Percentiles rank a stretch among this genome's conserved stretches.
Conservation (phyloP, 345 rosid genomes). For the Hibiscus syriacus region DNA sequence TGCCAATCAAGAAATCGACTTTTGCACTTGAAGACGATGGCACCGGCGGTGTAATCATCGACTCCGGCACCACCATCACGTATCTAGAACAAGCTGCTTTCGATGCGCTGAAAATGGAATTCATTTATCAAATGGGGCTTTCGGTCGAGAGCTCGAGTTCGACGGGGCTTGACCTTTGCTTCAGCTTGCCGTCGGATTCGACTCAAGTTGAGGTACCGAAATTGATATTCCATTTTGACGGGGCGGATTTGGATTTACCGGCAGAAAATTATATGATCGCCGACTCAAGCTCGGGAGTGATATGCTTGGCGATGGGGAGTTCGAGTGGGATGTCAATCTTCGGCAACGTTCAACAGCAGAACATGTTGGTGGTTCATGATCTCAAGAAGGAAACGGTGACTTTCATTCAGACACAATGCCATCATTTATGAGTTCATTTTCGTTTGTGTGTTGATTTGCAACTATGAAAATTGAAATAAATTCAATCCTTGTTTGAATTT, state of each 20-base stretch:
- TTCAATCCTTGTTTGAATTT: too few relatives aligned
- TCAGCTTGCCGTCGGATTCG: constrained; percentile 33
- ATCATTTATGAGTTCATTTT: constrained; percentile 31
- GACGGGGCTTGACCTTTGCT: constrained; percentile 83
- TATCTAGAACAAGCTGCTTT: constrained; percentile 57
- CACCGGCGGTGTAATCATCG: constrained; percentile 76
- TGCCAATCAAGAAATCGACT: constrained; percentile 55
- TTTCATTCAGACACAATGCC: constrained; percentile 59
- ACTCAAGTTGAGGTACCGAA: constrained; percentile 48
- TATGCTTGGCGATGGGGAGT: constrained; percentile 88
- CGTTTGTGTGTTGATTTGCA: too few relatives aligned
- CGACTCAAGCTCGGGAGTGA: constrained; percentile 48
- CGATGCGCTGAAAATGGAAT: constrained; percentile 41
- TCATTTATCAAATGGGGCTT: constrained; percentile 41
- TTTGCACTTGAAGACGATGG: constrained; percentile 66
- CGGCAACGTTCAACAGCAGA: constrained; percentile 90
- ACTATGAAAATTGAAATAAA: too few relatives aligned
- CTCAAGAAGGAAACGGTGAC: constrained; percentile 60
- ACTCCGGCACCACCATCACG: constrained; percentile 86
- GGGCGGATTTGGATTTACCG: constrained; percentile 72
- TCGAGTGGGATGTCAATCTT: constrained; percentile 79
- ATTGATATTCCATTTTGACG: constrained; percentile 63
- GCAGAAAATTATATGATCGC: constrained; percentile 73
- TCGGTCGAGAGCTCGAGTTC: constrained; percentile 43
- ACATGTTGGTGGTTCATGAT: constrained; percentile 64